Conservation (phyloP, 2,329 filamentous ascomycete genomes). For the Diaporthe velutina region DNA sequence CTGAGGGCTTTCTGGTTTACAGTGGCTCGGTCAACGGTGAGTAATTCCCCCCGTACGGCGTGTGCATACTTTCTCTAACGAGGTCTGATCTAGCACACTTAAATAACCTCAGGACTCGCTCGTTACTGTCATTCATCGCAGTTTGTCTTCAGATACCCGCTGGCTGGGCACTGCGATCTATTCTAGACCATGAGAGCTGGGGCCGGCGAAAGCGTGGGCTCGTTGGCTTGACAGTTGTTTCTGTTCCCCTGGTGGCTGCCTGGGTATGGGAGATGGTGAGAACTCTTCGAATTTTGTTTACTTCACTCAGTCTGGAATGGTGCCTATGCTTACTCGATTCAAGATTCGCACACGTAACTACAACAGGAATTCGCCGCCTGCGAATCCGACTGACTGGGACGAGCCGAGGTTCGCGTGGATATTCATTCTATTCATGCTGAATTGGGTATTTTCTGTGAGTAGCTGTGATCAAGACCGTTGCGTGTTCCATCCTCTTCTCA, state of each 20-base stretch:
- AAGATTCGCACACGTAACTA: background rate
- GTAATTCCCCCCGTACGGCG: background rate
- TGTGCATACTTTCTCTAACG: background rate
- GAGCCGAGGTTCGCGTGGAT: conserved; percentile 15
- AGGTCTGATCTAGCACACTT: background rate
- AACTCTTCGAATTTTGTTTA: background rate
- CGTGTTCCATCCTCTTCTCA: background rate
- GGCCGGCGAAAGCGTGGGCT: conserved; percentile 39
- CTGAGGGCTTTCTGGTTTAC: conserved; percentile 50
- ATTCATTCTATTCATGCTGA: conserved; percentile 16
- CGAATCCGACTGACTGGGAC: conserved; percentile 11
- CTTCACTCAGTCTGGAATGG: background rate
- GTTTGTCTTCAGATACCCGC: conserved; percentile 49
- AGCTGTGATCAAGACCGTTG: accelerated
- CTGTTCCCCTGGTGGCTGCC: conserved; percentile 43
- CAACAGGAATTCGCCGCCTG: background rate
- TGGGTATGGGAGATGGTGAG: conserved; percentile 48
- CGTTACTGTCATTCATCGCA: conserved; percentile 48
- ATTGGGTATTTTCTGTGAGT: conserved; percentile 24
- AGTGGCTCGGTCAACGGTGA: conserved; percentile 49
- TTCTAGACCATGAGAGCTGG: conserved; percentile 39
- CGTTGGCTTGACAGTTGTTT: conserved; percentile 43
- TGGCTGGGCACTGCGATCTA: conserved; percentile 43
- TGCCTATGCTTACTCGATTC: background rate
- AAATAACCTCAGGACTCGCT: conserved; percentile 18